Percentiles rank a stretch among this genome's conserved stretches.
phyloP scores from a whole-genome alignment of 2,329 filamentous ascomycete species.

The Aphanoascus verrucosus region DNA sequence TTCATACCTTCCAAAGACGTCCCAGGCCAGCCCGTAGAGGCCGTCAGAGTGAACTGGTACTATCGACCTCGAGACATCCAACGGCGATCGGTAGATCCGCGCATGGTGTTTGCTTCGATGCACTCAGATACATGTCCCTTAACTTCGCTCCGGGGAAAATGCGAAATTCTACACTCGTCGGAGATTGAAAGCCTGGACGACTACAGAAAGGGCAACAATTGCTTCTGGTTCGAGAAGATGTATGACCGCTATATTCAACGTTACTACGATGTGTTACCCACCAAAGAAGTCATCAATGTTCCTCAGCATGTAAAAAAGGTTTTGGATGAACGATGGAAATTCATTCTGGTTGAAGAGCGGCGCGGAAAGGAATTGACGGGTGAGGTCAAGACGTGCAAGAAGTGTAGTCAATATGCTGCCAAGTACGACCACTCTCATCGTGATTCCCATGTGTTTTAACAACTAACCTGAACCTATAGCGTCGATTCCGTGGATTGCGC shows the following conservation, averaged over 20 bases:
- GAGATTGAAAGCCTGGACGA: conserved; percentile 74
- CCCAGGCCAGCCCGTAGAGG: conserved; percentile 62
- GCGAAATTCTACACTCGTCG: conserved; percentile 74
- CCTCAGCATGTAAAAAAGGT: conserved; percentile 91
- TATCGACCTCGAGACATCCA: conserved; percentile 94
- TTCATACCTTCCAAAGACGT: conserved; percentile 78
- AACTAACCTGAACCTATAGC: conserved; percentile 39
- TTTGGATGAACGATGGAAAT: conserved; percentile 92
- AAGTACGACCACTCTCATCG: conserved; percentile 47
- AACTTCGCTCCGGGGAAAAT: conserved; percentile 85
- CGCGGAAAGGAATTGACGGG: conserved; percentile 91
- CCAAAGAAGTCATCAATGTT: conserved; percentile 86
- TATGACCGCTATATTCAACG: conserved; percentile 98
- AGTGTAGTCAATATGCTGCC: conserved; percentile 82
- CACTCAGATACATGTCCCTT: conserved; percentile 93
- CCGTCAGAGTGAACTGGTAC: conserved; percentile 93
- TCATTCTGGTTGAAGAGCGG: conserved; percentile 84
- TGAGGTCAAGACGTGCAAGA: conserved; percentile 90
- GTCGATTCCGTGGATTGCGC: conserved; percentile 95
- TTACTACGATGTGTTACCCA: conserved; percentile 93
- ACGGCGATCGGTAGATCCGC: conserved; percentile 80
- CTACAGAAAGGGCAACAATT: conserved; percentile 74
- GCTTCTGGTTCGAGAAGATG: conserved; percentile 94
- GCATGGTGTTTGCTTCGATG: conserved; percentile 92
- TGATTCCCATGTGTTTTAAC: conserved; percentile 5